Evolutionary conservation across 1,139 yeast species (phyloP), one percentile per base, ranked within the genome.

Genomic region (Debaryomycetaceae sp.): DNA sequence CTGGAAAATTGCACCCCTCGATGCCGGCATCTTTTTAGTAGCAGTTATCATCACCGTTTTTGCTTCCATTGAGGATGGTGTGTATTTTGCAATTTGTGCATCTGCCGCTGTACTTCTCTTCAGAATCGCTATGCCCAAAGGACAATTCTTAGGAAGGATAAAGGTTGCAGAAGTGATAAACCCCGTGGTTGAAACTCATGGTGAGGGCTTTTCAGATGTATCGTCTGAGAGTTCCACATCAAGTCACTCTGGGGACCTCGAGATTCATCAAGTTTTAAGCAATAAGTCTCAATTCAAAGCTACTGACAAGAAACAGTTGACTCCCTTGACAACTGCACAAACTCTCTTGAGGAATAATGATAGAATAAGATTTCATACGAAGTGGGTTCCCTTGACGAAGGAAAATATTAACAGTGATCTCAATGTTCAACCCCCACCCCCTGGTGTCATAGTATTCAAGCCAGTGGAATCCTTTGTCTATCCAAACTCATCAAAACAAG

Each of bases 81-180:
- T 91, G 55, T 91, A 91, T 68, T 90, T 89, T 65, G 91, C 97
- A 38, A 79, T 89, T 53, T 84, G 86, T 59, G 93, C 96, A 44
- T 87, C 96, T 38, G 79, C 77, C 52, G 96, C 90, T 20, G 75
- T 81, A 36, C 68, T 90, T 50, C 70, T 91, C 46, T 78, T 87
- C 68, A 80, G 90, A 57, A 65, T 87, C 48, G 89, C 96, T 17
- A 82, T 80, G 66, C 95, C 97, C 39, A 75, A 78, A 45, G 97
- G 97, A 49, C 76, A 80, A 46, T 89, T 90, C 67, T 73, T 91
- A 61, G 98, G 97, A 45, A 76, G 85, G 56, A 79, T 89, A 49
- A 73, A 76, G 55, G 76, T 85, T 45, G 83, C 87, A 11, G 89
- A 85, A 63, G 80, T 83, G n/a, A 57, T 80, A 41, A 81, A 85